Conservation (phyloP, 768 basidiomycete species). For the Filobasidium floriforme region DNA sequence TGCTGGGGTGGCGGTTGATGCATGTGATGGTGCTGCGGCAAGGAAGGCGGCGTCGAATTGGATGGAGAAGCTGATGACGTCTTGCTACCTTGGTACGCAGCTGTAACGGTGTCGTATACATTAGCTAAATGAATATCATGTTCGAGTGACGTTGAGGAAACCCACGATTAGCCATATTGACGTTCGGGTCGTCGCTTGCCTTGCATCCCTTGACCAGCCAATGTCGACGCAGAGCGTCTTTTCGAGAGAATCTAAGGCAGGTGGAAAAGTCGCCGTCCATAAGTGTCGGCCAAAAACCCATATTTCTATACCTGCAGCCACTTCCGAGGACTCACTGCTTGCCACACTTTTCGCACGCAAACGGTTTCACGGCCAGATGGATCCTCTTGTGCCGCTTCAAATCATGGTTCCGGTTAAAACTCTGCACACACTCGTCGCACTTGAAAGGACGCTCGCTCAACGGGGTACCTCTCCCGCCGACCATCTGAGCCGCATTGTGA, state of each 20-base stretch:
- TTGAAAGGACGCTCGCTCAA: conserved; percentile 43
- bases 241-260: conserved; percentile 40
- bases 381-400: conserved; percentile 46
- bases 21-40: not conserved
- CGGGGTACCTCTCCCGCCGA: conserved; percentile 13
- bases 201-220: conserved; percentile 45
- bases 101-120: not conserved
- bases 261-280: not conserved
- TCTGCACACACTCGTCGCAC: conserved; percentile 45
- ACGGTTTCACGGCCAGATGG: conserved; percentile 45
- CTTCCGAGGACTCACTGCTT: conserved; percentile 35
- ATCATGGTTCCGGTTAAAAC: conserved; percentile 47
- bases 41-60: not conserved
- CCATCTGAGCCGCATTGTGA: conserved; percentile 1
- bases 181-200: conserved; percentile 4
- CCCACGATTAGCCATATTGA: conserved; percentile 26
- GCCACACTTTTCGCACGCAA: conserved; percentile 44
- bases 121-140: conserved; percentile 9
- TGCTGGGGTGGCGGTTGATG: not conserved
- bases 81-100: conserved; percentile 1
- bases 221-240: conserved; percentile 45
- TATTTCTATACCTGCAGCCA: not conserved
- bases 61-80: conserved; percentile 30
- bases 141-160: conserved; percentile 25
- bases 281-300: not conserved